phyloP scores from a whole-genome alignment of 179 eudicot species.

The Heliamphora pulchella region DNA sequence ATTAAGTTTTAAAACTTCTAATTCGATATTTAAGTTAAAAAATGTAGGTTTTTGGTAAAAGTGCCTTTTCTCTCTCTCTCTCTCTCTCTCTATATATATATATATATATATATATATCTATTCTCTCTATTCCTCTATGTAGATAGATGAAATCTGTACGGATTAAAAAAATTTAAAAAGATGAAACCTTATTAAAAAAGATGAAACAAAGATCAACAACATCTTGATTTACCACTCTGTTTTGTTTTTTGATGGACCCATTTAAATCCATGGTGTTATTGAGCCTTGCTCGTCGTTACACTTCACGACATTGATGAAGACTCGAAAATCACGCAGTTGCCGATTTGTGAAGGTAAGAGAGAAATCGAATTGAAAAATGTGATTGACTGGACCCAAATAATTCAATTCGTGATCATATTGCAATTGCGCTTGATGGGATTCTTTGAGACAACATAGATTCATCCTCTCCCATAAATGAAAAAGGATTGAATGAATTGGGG shows the following conservation, averaged over 20 bases:
- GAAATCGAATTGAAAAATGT: neutral
- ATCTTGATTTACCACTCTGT: constrained; percentile 50
- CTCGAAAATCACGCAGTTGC: constrained; percentile 23
- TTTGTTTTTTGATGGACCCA: constrained; percentile 41
- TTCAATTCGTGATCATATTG: constrained; percentile 40
- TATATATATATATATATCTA: no score
- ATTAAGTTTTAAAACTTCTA: no score
- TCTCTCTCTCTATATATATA: no score
- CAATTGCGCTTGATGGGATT: constrained; percentile 42
- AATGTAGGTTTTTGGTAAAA: no score
- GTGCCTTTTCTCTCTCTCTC: no score
- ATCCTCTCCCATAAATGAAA: no score
- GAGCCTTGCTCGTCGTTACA: constrained; percentile 31
- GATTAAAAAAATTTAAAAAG: no score
- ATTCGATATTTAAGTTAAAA: no score
- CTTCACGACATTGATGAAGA: constrained; percentile 1
- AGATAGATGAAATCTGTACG: no score
- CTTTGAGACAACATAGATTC: constrained; percentile 29
- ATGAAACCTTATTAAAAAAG: no score
- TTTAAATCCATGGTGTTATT: constrained; percentile 50
- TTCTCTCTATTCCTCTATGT: no score
- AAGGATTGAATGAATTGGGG: no score
- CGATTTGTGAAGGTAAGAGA: constrained; percentile 20
- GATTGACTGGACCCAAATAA: constrained; percentile 30
- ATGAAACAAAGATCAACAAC: constrained; percentile 32